Evolutionary conservation across 129 eudicot genomes (phyloP).

Genomic region (Flaveria trinervia): DNA sequence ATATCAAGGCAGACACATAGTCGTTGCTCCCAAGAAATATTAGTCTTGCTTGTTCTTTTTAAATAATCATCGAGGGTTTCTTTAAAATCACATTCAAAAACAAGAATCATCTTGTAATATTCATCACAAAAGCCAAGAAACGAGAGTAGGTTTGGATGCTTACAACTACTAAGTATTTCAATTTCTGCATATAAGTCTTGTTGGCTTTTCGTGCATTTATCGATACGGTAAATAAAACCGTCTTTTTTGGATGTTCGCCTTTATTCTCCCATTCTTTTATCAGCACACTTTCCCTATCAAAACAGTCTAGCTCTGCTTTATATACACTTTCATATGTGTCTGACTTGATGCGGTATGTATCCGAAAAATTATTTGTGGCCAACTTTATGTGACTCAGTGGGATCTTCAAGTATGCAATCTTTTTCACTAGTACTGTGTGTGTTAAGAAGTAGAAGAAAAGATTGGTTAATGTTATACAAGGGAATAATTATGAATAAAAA

Average conservation of each 20-base stretch:
- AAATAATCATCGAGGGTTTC: background rate
- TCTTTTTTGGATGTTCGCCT: background rate
- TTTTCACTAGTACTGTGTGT: background rate
- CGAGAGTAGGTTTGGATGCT: conserved; percentile 9
- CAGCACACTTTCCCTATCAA: background rate
- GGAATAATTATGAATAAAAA: background rate
- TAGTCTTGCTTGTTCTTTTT: background rate
- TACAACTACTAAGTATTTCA: background rate
- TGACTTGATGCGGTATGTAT: background rate
- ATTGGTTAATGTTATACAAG: background rate
- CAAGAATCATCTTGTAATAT: conserved; percentile 12
- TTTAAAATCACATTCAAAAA: conserved; percentile 1
- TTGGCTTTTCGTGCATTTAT: background rate
- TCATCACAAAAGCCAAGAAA: conserved; percentile 8
- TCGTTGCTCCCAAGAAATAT: conserved; percentile 14
- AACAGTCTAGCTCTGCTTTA: conserved; percentile 1
- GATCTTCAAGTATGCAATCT: conserved; percentile 14
- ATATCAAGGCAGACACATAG: conserved; percentile 11
- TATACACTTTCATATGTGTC: background rate
- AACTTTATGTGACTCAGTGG: background rate
- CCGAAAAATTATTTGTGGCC: conserved; percentile 1
- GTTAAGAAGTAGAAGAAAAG: background rate
- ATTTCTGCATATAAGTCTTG: background rate
- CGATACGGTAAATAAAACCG: background rate
- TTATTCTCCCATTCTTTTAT: background rate